phyloP scores from a whole-genome alignment of 2,329 filamentous ascomycete species.

The Davidsoniella virescens region DNA sequence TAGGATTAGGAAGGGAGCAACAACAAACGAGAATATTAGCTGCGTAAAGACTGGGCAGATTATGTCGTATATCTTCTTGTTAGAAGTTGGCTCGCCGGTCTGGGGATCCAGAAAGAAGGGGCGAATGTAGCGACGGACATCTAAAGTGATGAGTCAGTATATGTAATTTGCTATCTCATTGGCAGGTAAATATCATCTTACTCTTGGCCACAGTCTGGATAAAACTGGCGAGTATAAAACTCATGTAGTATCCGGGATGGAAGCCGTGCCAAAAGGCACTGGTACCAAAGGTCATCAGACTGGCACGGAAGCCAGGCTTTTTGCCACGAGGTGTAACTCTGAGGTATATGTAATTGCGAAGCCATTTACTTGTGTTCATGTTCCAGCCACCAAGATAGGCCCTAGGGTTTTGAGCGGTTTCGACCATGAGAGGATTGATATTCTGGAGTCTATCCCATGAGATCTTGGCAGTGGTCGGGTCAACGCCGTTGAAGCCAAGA shows the following conservation, averaged over 20 bases:
- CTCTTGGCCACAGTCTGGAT: constrained; percentile 90
- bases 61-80: constrained; percentile 78
- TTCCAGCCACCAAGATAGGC: constrained; percentile 91
- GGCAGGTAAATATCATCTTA: constrained; percentile 24
- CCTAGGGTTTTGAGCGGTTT: constrained; percentile 83
- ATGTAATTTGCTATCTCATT: not conserved
- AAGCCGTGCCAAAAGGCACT: constrained; percentile 98
- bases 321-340: constrained; percentile 88
- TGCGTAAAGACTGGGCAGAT: constrained; percentile 63
- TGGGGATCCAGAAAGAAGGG: constrained; percentile 81
- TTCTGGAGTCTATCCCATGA: constrained; percentile 83
- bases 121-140: constrained; percentile 74
- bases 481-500: constrained; percentile 85
- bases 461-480: constrained; percentile 67
- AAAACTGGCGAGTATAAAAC: constrained; percentile 78
- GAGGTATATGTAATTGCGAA: constrained; percentile 89
- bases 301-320: constrained; percentile 92
- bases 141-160: constrained; percentile 28
- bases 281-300: constrained; percentile 81
- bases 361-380: constrained; percentile 95
- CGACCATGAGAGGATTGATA: constrained; percentile 70
- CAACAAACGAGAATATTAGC: constrained; percentile 66
- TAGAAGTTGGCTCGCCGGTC: constrained; percentile 47
- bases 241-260: constrained; percentile 88
- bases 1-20: constrained; percentile 73